Evolutionary conservation across 73 alveolate genomes (phyloP).

Genomic region (Uronychia setigera): DNA sequence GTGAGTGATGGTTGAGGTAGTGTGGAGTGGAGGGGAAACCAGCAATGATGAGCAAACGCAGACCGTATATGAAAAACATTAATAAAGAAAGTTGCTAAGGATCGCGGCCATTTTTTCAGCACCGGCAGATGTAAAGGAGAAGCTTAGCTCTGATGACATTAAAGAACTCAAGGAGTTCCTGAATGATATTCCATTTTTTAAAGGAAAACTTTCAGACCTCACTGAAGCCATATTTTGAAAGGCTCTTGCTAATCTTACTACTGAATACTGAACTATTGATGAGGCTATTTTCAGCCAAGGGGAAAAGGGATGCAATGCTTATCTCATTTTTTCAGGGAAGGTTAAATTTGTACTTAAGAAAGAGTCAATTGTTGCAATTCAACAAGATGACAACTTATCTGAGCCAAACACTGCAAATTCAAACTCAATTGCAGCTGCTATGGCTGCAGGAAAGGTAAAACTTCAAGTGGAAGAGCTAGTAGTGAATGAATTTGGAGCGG

Average conservation of each 20-base stretch:
- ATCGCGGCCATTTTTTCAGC: neutral
- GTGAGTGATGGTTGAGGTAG: constrained; percentile 4
- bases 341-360: neutral
- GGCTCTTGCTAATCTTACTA: neutral
- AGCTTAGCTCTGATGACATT: neutral
- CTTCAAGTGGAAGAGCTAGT: neutral
- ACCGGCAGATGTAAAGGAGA: neutral
- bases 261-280: neutral
- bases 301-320: neutral
- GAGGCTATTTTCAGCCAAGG: neutral
- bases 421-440: neutral
- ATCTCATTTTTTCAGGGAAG: neutral
- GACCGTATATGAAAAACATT: neutral
- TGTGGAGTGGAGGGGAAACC: neutral
- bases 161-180: neutral
- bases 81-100: neutral
- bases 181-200: neutral
- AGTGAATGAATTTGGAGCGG: neutral
- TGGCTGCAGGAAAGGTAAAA: neutral
- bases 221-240: neutral
- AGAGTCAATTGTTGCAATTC: neutral
- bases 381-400: neutral
- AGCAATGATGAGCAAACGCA: neutral
- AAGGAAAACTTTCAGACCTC: neutral
- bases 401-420: neutral